Evolutionary conservation across 176 grass and related monocot species (phyloP).

Genomic region (Musa troglodytarum): DNA sequence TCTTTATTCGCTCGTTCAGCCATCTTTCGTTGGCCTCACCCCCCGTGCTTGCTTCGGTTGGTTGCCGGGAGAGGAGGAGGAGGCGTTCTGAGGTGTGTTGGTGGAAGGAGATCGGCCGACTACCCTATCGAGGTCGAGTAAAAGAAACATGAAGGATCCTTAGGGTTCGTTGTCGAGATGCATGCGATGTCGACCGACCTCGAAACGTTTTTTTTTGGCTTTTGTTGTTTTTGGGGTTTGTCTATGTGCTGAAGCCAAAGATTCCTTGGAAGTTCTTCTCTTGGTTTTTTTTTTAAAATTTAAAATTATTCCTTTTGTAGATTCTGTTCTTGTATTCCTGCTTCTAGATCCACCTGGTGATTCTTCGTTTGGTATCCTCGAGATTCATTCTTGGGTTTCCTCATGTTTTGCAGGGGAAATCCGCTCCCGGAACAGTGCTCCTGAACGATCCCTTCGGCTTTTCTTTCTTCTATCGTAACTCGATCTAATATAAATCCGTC

Average conservation of each 20-base stretch:
- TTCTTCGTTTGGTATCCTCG: background rate
- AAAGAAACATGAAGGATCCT: background rate
- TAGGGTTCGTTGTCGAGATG: background rate
- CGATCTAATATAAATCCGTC: background rate
- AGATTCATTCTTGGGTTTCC: background rate
- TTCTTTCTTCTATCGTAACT: background rate
- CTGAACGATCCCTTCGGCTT: too few species aligned
- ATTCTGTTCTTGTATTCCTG: background rate
- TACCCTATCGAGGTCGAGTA: background rate
- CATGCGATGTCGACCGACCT: background rate
- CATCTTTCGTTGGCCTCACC: too few species aligned
- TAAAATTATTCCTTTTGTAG: background rate
- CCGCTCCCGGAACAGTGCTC: too few species aligned
- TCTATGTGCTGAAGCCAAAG: background rate
- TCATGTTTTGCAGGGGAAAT: background rate
- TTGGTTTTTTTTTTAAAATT: background rate
- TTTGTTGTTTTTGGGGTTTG: background rate
- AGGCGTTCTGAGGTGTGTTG: background rate
- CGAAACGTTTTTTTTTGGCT: background rate
- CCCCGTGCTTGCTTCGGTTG: background rate
- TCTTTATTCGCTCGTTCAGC: too few species aligned
- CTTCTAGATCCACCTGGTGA: background rate
- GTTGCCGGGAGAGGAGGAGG: conserved; percentile 2
- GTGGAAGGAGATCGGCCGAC: background rate
- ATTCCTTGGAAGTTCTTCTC: background rate